phyloP scores from a whole-genome alignment of 805 yeast species.

The Monosporozyma aquatica region DNA sequence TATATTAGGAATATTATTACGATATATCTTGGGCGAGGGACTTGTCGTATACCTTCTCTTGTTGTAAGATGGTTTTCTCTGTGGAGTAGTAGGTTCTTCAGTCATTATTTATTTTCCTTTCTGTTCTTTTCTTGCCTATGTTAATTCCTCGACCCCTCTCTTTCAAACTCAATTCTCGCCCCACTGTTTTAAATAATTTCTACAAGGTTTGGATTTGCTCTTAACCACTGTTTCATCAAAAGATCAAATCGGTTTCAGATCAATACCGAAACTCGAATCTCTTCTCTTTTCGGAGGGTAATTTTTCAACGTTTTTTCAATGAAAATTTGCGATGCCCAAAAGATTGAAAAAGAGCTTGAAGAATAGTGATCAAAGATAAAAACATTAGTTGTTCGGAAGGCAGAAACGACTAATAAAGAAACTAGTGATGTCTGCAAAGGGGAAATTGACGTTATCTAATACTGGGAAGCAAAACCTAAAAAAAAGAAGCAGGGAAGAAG shows the following conservation, averaged over 20 bases:
- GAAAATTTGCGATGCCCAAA: slow-evolving; percentile 3
- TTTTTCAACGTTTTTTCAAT: background rate
- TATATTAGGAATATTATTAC: background rate
- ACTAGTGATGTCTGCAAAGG: background rate
- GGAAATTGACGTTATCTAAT: slow-evolving; percentile 1
- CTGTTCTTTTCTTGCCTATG: too few species aligned
- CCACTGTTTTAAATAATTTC: background rate
- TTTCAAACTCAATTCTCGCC: too few species aligned
- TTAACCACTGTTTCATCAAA: background rate
- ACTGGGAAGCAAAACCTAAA: background rate
- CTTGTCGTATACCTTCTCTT: slow-evolving; percentile 11
- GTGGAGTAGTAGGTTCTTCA: background rate
- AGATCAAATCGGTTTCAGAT: slow-evolving; percentile 1
- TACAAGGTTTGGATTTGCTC: too few species aligned
- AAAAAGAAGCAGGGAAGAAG: slow-evolving; percentile 3
- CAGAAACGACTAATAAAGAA: background rate
- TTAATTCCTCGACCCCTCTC: too few species aligned
- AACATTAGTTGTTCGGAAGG: background rate
- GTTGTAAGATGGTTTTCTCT: background rate
- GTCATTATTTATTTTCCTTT: background rate
- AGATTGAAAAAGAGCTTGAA: background rate
- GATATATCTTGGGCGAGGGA: slow-evolving; percentile 6
- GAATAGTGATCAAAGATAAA: background rate
- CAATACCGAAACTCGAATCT: background rate
- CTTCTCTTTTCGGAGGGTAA: background rate